Percentiles rank a stretch among this genome's conserved stretches.
These are phyloP conservation scores for Boletus mariae DNA, from an alignment of 1,284 basidiomycete genomes.

Conservation along the genomic window DNA sequence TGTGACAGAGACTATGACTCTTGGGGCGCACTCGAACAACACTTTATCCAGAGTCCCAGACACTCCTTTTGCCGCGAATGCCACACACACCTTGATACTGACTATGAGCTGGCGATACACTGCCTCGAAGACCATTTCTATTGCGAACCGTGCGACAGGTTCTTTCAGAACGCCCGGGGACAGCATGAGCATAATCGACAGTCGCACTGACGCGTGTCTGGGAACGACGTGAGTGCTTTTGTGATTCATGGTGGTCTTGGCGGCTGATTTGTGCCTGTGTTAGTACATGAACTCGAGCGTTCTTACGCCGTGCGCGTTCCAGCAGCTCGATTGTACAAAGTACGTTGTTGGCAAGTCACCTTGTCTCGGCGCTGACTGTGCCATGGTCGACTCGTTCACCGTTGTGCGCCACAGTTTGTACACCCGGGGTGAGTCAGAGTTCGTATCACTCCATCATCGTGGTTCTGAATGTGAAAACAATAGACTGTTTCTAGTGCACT, in stretches of 20 bases:
- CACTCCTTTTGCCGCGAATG: slow-evolving; percentile 44
- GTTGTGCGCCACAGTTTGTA: too few relatives aligned
- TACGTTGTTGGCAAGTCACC: too few relatives aligned
- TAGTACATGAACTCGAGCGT: too few relatives aligned
- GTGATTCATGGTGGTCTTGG: background rate
- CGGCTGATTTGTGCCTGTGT: background rate
- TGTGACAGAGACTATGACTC: slow-evolving; percentile 24
- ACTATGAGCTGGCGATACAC: slow-evolving; percentile 32
- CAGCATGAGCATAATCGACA: slow-evolving; percentile 22
- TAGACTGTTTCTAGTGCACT: too few relatives aligned
- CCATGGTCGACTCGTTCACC: too few relatives aligned
- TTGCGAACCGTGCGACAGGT: slow-evolving; percentile 38
- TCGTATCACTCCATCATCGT: too few relatives aligned
- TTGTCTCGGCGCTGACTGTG: too few relatives aligned
- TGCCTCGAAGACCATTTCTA: slow-evolving; percentile 37
- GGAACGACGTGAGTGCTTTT: background rate
- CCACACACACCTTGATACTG: slow-evolving; percentile 32
- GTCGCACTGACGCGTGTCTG: background rate
- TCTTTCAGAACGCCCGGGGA: slow-evolving; percentile 38
- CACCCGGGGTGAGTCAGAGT: too few relatives aligned
- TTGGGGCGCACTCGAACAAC: slow-evolving; percentile 17
- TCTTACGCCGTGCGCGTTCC: too few relatives aligned
- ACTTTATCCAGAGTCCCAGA: slow-evolving; percentile 25
- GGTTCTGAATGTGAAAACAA: too few relatives aligned
- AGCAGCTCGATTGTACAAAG: too few relatives aligned